Percentiles rank a stretch among this genome's conserved stretches.
These are phyloP conservation scores for Globisporangium irregulare DNA, from an alignment of 352 stramenopile genomes.

Conservation along the genomic window DNA sequence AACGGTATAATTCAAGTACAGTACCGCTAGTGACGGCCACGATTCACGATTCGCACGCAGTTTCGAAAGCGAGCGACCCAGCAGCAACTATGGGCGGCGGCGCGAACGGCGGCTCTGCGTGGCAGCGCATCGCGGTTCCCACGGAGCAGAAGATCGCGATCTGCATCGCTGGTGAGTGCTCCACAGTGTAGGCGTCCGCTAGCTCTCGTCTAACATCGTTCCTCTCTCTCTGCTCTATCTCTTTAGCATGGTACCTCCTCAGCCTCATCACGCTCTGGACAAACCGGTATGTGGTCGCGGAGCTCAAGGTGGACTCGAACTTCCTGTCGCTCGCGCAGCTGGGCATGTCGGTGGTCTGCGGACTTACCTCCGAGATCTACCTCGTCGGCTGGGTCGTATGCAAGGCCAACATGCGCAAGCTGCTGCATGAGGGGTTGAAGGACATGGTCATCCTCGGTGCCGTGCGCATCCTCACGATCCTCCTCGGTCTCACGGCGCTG, in stretches of 20 bases:
- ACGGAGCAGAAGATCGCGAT: constrained; percentile 59
- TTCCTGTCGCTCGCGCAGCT: constrained; percentile 73
- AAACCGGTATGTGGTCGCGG: constrained; percentile 78
- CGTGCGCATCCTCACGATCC: constrained; percentile 83
- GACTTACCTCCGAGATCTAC: constrained; percentile 66
- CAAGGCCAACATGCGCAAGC: constrained; percentile 42
- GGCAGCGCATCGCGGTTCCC: constrained; percentile 14
- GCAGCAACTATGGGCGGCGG: constrained; percentile 8
- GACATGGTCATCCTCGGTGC: constrained; percentile 81
- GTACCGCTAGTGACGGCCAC: too few species aligned
- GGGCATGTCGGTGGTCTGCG: constrained; percentile 75
- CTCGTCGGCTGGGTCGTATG: constrained; percentile 63
- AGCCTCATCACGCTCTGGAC: constrained; percentile 83
- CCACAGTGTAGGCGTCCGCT: neutral
- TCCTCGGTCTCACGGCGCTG: constrained; percentile 88
- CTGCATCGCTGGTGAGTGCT: constrained; percentile 37
- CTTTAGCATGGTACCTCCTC: constrained; percentile 70
- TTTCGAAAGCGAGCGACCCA: neutral
- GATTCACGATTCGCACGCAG: neutral
- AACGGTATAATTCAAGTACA: too few species aligned
- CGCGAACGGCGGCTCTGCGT: neutral
- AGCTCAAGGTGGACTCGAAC: constrained; percentile 76
- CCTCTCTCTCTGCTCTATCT: constrained; percentile 2
- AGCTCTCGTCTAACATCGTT: neutral
- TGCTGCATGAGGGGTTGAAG: constrained; percentile 62